Base-by-base conservation (phyloP, 2,329 filamentous ascomycete genomes). In the Diaporthe sp. region DNA sequence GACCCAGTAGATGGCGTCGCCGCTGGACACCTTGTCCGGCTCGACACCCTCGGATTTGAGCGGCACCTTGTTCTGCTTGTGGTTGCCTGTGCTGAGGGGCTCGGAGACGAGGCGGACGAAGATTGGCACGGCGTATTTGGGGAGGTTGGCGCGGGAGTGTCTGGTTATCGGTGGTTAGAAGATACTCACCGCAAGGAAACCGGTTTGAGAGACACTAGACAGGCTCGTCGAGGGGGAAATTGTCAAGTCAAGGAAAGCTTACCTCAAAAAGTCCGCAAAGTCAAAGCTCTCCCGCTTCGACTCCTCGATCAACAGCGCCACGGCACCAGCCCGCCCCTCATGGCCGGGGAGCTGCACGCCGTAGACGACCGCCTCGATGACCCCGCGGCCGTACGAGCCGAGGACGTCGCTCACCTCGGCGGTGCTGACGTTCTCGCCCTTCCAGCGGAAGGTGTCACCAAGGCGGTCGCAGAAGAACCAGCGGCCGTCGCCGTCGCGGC, bases 1-100 rank as follows among this genome's bases (percentile, higher is more conserved):
- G 79, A 91, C 91, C 83, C 94, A 86, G 34, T 87, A 82, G 4
- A 90, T 74, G 39, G 83, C 80, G 72, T 89, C 88, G 2, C 83
- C 81, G 1, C 78, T 78, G 31, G 83, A 81, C 6, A 87, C 84
- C 80, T 87, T 87, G 34, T 83, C 82, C 2, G 90, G 88, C 81
- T 94, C 89, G 20, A 94, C 89, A 0, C 93, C 93, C 77, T 94
- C 92, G 61, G 90, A 89, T 79, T 92, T 88, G 61, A 95, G 84
- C 0, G 92, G 92, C 2, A 92, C 89, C 82, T 96, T 96, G 81
- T 95, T 94, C 84, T 95, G 94, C 85, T 96, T 96, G 82, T 95
- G 93, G 79, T 95, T 96, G 81, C 94, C 92, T 79, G 91, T 93
- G 8, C 92, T 90, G 37, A 88, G 90, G 74, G 89, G 87, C 49